Evolutionary conservation across 805 yeast species (phyloP), one percentile per base, ranked within the genome.

Genomic region (Zygosaccharomyces lentus): DNA sequence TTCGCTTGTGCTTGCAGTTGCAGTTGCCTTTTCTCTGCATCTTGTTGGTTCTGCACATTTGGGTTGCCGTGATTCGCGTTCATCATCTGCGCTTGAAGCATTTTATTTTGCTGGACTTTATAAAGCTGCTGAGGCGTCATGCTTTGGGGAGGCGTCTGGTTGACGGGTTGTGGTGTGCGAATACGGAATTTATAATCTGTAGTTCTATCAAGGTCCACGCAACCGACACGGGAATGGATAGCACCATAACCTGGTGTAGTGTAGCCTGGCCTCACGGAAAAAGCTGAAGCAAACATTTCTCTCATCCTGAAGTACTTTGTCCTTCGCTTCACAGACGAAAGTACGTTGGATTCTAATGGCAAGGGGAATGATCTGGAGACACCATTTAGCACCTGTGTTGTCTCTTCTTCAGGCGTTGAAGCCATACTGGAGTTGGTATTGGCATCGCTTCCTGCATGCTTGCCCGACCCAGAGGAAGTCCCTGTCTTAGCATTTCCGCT

Each of bases 211-310:
- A 87, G 78, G 61, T 85, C 84, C 46, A 86, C 68, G 4, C 89
- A 86, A 10, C 95, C 95, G 32, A 81, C 78, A 6, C 80, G 77
- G 43, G 77, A 77, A 46, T 72, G 73, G 46, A 75, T 67, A 1
- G 76, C 68, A 27, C 75, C 72, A 45, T 82, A 77, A 34, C 86
- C 75, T 9, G 81, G 87, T 8, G 85, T 71, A 10, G 86, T 74
- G 1, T 54, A 65, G 1, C 68, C 68, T 15, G 57, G 61, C 44
- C 57, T 62, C 3, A 62, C 54, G 6, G 60, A 49, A 41, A 65
- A 65, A 2, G 96, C 91, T 49, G 86, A 79, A 1, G 96, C 96
- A 67, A 91, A 86, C 82, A 90, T 87, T 64, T 93, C 99, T 53
- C 98, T 76, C 86, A 88, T 84, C 50, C 95, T 78, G 56, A 93